Base-by-base conservation (phyloP, 306 rosid genomes). In the Trifolium repens region DNA sequence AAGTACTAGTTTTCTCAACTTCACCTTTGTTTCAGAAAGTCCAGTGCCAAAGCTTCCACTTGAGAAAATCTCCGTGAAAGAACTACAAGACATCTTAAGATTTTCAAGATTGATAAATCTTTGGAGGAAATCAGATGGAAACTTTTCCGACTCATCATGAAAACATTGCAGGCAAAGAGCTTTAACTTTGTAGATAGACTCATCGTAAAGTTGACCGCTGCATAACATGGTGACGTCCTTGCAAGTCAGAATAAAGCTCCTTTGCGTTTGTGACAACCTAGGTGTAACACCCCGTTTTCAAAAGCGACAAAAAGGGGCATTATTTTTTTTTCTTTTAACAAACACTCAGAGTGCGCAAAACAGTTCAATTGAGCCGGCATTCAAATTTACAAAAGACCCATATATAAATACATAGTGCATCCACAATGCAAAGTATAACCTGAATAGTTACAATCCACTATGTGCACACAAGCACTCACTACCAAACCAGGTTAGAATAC, bases 71-170 rank as follows among this genome's bases (percentile, higher is more conserved):
- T 58, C 0, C 4, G 37, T 58, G 64, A 58, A 58, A 8, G 64
- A 58, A 58, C 64, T 58, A 6, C 64, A 58, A 3, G 64, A 24
- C 16, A 58, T 0, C 37, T 0, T 24, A 24, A 58, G 64, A 1
- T 24, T 58, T 57, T 57, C 4, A 1, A 44, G 50, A 12, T 44
- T 44, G 50, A 44, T 3, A 44, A 44, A 44, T 4, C 50, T 11
- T 22, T 57, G 63, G 63, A 57, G 5, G n/a, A 57, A 57, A 10
- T 15, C 63, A 22, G n/a, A 57, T 57, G 63, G 63, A 24, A 57
- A 57, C 24, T 24, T 57, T 3, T 57, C 63, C 0, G 35, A 57
- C 63, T 57, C 35, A 24, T 57, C 8, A 10, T 57, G 63, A 24
- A 57, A 24, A 57, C 63, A 57, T 57, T 14, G 34, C 8, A 57